Evolutionary conservation across 495 filamentous ascomycete genomes (phyloP), one percentile per base, ranked within the genome.

Genomic region (Trichoderma erinaceum): DNA sequence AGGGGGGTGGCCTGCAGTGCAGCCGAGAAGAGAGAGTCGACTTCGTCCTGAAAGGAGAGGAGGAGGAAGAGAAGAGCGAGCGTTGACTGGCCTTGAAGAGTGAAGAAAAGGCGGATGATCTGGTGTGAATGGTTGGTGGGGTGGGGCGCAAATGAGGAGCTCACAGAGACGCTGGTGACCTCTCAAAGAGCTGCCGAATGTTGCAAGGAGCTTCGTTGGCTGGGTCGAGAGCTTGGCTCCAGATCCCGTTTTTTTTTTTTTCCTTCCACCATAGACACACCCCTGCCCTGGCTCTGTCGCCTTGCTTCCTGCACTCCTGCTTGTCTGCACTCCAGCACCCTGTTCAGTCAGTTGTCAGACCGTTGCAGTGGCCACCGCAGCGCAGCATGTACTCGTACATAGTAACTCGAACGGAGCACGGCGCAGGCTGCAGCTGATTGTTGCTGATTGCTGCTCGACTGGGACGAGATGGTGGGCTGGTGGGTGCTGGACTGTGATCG

Each of bases 91-190:
- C 3, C 48, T 52, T 52, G 18, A 21, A 21, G 48, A 52, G 56
- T 15, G 44, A 48, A 32, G 32, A 61, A 61, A 61, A 61, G 56
- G 56, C 56, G 56, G 56, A 61, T 61, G 56, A 61, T 61, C 56
- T 61, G 56, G 56, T 61, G 56, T 61, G 56, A 61, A 61, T 61
- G 56, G 56, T 61, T 61, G 56, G 56, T 61, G 56, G 56, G 56
- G 56, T 61, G 56, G 56, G 56, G 56, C 56, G 35, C 35, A 38
- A 61, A 25, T 58, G 56, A 61, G 56, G 56, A 61, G 56, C 56
- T 29, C 27, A 23, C 23, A 61, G 50, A 56, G 56, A 61, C 56
- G 23, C 56, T 61, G 56, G 56, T 61, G 56, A 61, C 56, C 56
- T 61, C 56, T 25, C 56, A 61, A 32, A 61, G 16, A 12, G 56